Percentiles rank a stretch among this genome's conserved stretches.
Conservation (phyloP, 2,329 filamentous ascomycete species). For the Dothiorella sarmentorum region DNA sequence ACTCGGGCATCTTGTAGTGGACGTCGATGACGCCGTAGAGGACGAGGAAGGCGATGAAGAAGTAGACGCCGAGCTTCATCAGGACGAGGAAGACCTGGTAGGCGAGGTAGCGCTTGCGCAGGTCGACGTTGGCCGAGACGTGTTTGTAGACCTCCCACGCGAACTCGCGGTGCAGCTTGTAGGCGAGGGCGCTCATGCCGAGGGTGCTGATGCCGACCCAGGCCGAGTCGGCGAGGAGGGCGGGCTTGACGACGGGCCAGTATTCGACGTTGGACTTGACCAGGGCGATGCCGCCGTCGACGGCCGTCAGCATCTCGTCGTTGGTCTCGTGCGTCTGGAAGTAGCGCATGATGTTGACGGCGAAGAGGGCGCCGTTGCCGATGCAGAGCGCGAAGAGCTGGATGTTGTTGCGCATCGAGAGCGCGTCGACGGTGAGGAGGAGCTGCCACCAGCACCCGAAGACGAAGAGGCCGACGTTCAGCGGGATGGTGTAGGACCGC, state of each 20-base stretch:
- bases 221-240: constrained; percentile 4
- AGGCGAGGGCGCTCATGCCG: constrained; percentile 16
- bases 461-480: constrained; percentile 3
- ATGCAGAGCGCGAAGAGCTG: constrained; percentile 25
- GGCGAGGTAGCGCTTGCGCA: constrained; percentile 19
- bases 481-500: background rate
- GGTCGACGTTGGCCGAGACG: constrained; percentile 20
- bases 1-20: constrained; percentile 25
- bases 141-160: constrained; percentile 25
- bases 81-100: constrained; percentile 26
- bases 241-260: constrained; percentile 18
- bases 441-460: constrained; percentile 26
- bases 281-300: constrained; percentile 8
- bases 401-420: constrained; percentile 26
- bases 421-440: constrained; percentile 25
- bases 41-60: constrained; percentile 26
- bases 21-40: constrained; percentile 26
- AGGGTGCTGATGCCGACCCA: constrained; percentile 17
- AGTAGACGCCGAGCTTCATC: constrained; percentile 23
- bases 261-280: constrained; percentile 19
- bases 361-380: constrained; percentile 23
- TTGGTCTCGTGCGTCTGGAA: background rate
- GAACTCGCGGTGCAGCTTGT: constrained; percentile 22
- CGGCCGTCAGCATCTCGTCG: background rate
- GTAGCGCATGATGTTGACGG: constrained; percentile 24